phyloP scores from a whole-genome alignment of 2,329 filamentous ascomycete species.

The Fusarium albidum region DNA sequence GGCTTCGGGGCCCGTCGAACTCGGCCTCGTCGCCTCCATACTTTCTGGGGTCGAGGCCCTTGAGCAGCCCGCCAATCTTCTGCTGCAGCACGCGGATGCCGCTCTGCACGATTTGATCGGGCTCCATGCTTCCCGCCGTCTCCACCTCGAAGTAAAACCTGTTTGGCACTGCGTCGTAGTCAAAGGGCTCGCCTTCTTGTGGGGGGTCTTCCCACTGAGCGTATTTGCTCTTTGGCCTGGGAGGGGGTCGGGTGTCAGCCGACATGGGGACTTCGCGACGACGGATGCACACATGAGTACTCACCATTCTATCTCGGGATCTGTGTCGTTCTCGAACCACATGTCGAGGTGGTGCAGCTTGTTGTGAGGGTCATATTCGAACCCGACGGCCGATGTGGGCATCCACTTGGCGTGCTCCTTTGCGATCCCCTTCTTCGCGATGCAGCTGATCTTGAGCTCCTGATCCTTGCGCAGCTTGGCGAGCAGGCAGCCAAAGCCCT shows the following conservation, averaged over 20 bases:
- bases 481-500: constrained; percentile 83
- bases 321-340: constrained; percentile 84
- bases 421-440: constrained; percentile 97
- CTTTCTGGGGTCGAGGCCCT: constrained; percentile 57
- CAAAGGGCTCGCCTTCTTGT: constrained; percentile 84
- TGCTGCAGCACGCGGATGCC: constrained; percentile 89
- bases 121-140: constrained; percentile 84
- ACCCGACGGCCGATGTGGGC: constrained; percentile 89
- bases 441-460: constrained; percentile 87
- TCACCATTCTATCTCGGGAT: constrained; percentile 85
- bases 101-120: constrained; percentile 87
- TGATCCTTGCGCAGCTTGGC: constrained; percentile 90
- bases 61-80: constrained; percentile 85
- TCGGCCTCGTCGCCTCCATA: constrained; percentile 65
- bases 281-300: constrained; percentile 39
- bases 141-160: constrained; percentile 96
- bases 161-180: constrained; percentile 85
- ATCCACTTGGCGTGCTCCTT: constrained; percentile 99
- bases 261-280: too few relatives aligned
- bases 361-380: constrained; percentile 98
- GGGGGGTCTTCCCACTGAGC: constrained; percentile 81
- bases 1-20: constrained; percentile 72
- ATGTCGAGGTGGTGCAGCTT: constrained; percentile 91
- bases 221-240: constrained; percentile 83
- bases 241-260: constrained; percentile 6